Evolutionary conservation across 306 rosid genomes (phyloP), one percentile per base, ranked within the genome.

Genomic region (Malus sieversii): DNA sequence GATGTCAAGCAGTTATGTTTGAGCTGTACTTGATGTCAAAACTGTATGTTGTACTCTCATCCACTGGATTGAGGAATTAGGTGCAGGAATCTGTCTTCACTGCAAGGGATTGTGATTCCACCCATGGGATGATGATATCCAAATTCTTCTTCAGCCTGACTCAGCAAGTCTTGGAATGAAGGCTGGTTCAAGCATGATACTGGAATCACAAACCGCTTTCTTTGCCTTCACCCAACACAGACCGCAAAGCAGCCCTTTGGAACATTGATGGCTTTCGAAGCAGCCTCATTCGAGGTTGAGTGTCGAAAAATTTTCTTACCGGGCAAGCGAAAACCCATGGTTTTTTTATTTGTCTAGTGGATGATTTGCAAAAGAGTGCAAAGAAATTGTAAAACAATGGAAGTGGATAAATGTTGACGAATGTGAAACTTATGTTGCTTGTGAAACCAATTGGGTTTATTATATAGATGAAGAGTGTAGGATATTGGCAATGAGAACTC

Each of bases 221-320:
- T 80, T 75, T 70, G 51, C 32, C 29, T 78, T 77, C 85, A 84
- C 77, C 89, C 89, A 10, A 87, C 80, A 8, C 78, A 89, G 16
- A 86, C 86, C 23, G 77, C 87, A 78, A 73, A 74, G 27, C 40
- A 69, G 14, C 87, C 89, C 58, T 48, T 48, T 16, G 20, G 55
- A 15, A 48, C 15, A 48, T 13, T 1, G 8, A 71, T 86, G 2
- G 81, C 59, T 25, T 72, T 71, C 0, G 52, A 40, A 10, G 42
- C 64, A 61, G 46, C 71, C 44, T 14, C 53, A 20, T 20, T 67
- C 2, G 19, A 35, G 14, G 78, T 22, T 29, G 75, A 19, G 16
- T 57, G 19, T 10, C 64, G n/a, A 5, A 73, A 65, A 32, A 70
- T 69, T 20, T 71, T 40, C 69, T 59, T 75, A 48, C 80, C 60